Percentiles rank a stretch among this genome's conserved stretches.
These are phyloP conservation scores for Diaporthe humulicola DNA, from an alignment of 2,329 filamentous ascomycete genomes.

Conservation along the genomic window DNA sequence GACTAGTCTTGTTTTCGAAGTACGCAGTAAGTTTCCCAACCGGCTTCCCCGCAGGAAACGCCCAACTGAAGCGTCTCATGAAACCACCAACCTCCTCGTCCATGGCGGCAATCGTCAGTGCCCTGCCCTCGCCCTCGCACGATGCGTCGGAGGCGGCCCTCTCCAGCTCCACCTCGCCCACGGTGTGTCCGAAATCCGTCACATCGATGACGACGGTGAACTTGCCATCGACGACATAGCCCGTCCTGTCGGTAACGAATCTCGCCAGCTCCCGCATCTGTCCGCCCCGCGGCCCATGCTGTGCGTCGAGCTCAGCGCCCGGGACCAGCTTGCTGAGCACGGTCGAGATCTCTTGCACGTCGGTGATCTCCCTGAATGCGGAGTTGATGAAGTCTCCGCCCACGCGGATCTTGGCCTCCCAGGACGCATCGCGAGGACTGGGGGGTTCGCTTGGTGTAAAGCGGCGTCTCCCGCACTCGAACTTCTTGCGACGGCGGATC, in stretches of 20 bases:
- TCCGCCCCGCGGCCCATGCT: neutral
- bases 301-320: neutral
- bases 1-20: neutral
- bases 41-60: slow-evolving; percentile 10
- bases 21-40: slow-evolving; percentile 27
- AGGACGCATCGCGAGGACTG: neutral
- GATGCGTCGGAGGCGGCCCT: neutral
- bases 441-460: neutral
- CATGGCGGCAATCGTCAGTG: slow-evolving; percentile 4
- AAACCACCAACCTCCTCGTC: slow-evolving; percentile 10
- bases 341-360: slow-evolving; percentile 1
- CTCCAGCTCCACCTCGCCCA: slow-evolving; percentile 26
- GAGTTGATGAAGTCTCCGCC: slow-evolving; percentile 21
- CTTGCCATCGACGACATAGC: slow-evolving; percentile 10
- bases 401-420: slow-evolving; percentile 27
- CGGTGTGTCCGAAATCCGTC: slow-evolving; percentile 17
- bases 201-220: slow-evolving; percentile 20
- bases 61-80: slow-evolving; percentile 20
- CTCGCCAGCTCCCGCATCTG: slow-evolving; percentile 31
- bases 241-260: slow-evolving; percentile 11
- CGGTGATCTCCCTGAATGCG: slow-evolving; percentile 23
- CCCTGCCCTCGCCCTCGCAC: neutral
- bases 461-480: neutral
- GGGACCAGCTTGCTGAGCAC: neutral
- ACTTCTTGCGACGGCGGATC: slow-evolving; percentile 2